phyloP scores from a whole-genome alignment of 2,329 filamentous ascomycete species.

The Stagonosporopsis chrysanthemi region DNA sequence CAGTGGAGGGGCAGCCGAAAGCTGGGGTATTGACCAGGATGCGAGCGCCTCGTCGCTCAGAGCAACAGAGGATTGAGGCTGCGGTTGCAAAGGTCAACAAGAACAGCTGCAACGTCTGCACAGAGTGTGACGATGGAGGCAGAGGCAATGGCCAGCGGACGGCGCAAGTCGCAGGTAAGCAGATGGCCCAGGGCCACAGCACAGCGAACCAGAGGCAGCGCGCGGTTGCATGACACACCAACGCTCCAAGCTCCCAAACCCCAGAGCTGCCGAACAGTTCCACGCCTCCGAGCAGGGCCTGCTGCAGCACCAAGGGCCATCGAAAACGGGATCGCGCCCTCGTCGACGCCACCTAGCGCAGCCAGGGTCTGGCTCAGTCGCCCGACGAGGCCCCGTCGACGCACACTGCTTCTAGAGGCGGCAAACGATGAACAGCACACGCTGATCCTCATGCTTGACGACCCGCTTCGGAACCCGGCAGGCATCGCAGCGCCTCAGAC shows the following conservation, averaged over 20 bases:
- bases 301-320: constrained; percentile 21
- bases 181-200: constrained; percentile 27
- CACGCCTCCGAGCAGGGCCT: constrained; percentile 14
- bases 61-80: neutral
- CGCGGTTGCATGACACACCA: constrained; percentile 42
- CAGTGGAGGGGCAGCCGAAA: constrained; percentile 26
- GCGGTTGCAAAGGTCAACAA: constrained; percentile 2
- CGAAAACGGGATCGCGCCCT: no score
- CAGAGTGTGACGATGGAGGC: constrained; percentile 17
- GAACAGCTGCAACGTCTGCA: constrained; percentile 8
- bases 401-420: constrained; percentile 23
- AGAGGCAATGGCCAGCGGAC: constrained; percentile 24
- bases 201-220: constrained; percentile 37
- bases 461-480: constrained; percentile 28
- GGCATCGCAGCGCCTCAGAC: constrained; percentile 13
- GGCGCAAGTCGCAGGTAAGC: constrained; percentile 23
- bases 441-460: constrained; percentile 24
- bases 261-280: constrained; percentile 22
- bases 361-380: constrained; percentile 27
- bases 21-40: constrained; percentile 22
- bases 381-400: constrained; percentile 21
- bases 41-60: constrained; percentile 5
- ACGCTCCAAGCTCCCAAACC: constrained; percentile 29
- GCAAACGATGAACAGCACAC: constrained; percentile 23
- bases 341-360: constrained; percentile 25